Conservation (phyloP, 2,329 filamentous ascomycete genomes). For the Diaporthe sp. region DNA sequence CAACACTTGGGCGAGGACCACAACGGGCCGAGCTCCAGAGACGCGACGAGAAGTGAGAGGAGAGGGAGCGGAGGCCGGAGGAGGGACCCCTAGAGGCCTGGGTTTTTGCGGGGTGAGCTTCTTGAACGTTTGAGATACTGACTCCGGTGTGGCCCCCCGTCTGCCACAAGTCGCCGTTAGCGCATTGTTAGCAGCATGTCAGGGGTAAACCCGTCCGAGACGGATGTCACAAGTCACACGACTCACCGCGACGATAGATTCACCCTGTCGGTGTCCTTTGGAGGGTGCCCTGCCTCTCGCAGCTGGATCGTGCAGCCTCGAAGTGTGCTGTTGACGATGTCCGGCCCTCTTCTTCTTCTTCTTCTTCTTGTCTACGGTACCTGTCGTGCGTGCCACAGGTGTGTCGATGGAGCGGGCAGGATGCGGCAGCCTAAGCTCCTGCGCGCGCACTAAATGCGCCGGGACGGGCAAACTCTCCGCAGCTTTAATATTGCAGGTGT, state of each 20-base stretch:
- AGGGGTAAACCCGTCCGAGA: slow-evolving; percentile 27
- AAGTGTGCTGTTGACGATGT: background rate
- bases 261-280: background rate
- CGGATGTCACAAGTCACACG: slow-evolving; percentile 24
- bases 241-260: background rate
- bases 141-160: slow-evolving; percentile 19
- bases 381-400: background rate
- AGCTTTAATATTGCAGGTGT: background rate
- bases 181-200: slow-evolving; percentile 24
- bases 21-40: slow-evolving; percentile 21
- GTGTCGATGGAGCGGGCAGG: background rate
- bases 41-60: slow-evolving; percentile 20
- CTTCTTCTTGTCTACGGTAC: background rate
- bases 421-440: slow-evolving; percentile 23
- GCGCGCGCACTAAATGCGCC: slow-evolving; percentile 14
- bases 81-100: slow-evolving; percentile 4
- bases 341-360: too few relatives aligned
- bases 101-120: slow-evolving; percentile 27
- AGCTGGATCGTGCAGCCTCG: background rate
- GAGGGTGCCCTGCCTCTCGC: background rate
- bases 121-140: slow-evolving; percentile 22
- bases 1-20: slow-evolving; percentile 3
- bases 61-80: slow-evolving; percentile 29
- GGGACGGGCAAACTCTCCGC: slow-evolving; percentile 27
- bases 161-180: slow-evolving; percentile 30